Conservation (phyloP, 495 filamentous ascomycete species). For the Rusavskia elegans region DNA sequence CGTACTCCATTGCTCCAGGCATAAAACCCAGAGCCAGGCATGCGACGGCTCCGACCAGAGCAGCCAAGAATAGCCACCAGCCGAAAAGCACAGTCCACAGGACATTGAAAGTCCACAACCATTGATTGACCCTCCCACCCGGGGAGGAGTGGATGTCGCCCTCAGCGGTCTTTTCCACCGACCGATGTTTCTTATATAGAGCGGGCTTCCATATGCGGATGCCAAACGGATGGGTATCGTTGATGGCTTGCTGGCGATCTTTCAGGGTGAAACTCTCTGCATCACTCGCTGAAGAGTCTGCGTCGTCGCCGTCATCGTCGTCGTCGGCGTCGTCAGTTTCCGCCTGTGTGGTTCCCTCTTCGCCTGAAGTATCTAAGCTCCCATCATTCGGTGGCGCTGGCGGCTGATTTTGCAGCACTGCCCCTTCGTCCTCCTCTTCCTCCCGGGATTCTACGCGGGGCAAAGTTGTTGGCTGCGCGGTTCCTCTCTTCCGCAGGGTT, state of each 20-base stretch:
- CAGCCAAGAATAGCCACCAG: conserved; percentile 85
- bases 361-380: conserved; percentile 12
- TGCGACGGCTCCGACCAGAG: conserved; percentile 51
- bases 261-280: conserved; percentile 67
- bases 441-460: conserved; percentile 41
- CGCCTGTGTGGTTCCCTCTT: conserved; percentile 18
- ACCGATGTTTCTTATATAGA: conserved; percentile 91
- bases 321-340: conserved; percentile 26
- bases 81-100: conserved; percentile 87
- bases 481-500: conserved; percentile 53
- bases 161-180: conserved; percentile 90
- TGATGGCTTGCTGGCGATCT: conserved; percentile 94
- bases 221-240: conserved; percentile 96
- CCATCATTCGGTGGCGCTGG: conserved; percentile 8
- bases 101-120: conserved; percentile 74
- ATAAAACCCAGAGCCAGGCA: conserved; percentile 71
- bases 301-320: conserved; percentile 34
- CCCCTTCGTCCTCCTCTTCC: conserved; percentile 29
- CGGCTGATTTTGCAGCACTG: conserved; percentile 13
- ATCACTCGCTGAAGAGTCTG: conserved; percentile 50
- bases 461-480: conserved; percentile 39
- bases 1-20: conserved; percentile 72
- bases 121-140: conserved; percentile 67
- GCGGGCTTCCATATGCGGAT: conserved; percentile 98
- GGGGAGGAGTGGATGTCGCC: conserved; percentile 94